Evolutionary conservation across 75 land plant genomes (phyloP).

Genomic region (Selaginella moellendorffii): DNA sequence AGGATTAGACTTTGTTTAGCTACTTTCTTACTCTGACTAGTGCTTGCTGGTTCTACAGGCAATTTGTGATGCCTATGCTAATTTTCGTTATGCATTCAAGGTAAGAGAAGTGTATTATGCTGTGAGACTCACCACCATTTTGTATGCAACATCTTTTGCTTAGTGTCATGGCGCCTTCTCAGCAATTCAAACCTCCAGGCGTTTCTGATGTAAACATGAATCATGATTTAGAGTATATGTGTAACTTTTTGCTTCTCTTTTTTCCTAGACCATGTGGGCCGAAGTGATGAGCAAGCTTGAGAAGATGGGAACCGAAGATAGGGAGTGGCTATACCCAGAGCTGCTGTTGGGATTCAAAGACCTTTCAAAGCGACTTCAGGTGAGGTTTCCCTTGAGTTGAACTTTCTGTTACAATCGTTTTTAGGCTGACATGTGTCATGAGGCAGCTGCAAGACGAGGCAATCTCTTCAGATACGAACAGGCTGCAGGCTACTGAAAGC

Average conservation of each 20-base stretch:
- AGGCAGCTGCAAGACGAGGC: constrained; percentile 97
- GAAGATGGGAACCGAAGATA: constrained; percentile 75
- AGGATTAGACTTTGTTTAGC: not conserved
- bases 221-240: no score
- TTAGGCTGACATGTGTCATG: no score
- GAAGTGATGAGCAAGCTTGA: constrained; percentile 94
- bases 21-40: not conserved
- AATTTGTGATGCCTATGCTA: not conserved
- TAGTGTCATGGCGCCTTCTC: constrained; percentile 82
- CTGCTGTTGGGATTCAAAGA: constrained; percentile 91
- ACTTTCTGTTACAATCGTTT: not conserved
- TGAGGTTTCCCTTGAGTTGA: not conserved
- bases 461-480: constrained; percentile 68
- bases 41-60: no score
- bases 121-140: not conserved
- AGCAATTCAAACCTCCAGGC: constrained; percentile 72
- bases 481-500: constrained; percentile 63
- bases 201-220: constrained; percentile 65
- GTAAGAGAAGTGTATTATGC: not conserved
- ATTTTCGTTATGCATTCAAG: not conserved
- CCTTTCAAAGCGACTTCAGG: constrained; percentile 82
- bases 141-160: constrained; percentile 72
- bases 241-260: no score
- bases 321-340: constrained; percentile 91
- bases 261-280: constrained; percentile 99